phyloP scores from a whole-genome alignment of 176 grass and related monocot genomes.

The Saccharum spontaneum region DNA sequence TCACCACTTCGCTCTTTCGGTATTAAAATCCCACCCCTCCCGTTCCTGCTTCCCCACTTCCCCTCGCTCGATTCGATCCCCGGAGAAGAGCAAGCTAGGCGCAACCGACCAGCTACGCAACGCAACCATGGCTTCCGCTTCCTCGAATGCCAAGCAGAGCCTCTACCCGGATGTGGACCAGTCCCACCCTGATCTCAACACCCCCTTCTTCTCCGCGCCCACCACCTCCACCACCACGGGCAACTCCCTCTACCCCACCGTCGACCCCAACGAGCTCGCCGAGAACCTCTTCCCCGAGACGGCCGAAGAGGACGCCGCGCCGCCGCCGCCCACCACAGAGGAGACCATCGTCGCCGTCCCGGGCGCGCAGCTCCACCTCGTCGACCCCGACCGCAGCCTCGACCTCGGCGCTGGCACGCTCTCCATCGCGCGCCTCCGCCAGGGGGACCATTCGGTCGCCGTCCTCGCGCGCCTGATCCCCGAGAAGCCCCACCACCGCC shows the following conservation, averaged over 20 bases:
- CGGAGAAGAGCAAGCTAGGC: not conserved
- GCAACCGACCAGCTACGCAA: slow-evolving; percentile 17
- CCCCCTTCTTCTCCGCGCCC: slow-evolving; percentile 41
- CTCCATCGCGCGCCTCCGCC: slow-evolving; percentile 65
- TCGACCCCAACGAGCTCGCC: slow-evolving; percentile 58
- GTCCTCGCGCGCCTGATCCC: slow-evolving; percentile 67
- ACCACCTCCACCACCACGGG: not conserved
- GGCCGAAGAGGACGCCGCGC: slow-evolving; percentile 41
- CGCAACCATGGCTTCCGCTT: slow-evolving; percentile 29
- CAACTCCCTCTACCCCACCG: slow-evolving; percentile 55
- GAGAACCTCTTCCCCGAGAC: slow-evolving; percentile 78
- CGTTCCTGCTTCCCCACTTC: not conserved
- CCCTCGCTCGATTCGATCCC: slow-evolving; percentile 1
- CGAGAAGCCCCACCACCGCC: slow-evolving; percentile 28
- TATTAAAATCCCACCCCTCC: slow-evolving; percentile 23
- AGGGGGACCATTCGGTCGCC: slow-evolving; percentile 78
- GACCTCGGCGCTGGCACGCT: slow-evolving; percentile 87
- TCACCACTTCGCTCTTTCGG: not conserved
- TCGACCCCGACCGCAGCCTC: slow-evolving; percentile 79
- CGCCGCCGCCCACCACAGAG: slow-evolving; percentile 47
- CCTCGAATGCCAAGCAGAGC: slow-evolving; percentile 33
- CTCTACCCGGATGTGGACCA: slow-evolving; percentile 62
- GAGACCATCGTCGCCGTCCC: slow-evolving; percentile 65
- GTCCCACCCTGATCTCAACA: slow-evolving; percentile 58
- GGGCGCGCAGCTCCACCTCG: slow-evolving; percentile 81